Evolutionary conservation across 1,139 yeast species (phyloP).

Genomic region (Saccharomycopsis hybrid): DNA sequence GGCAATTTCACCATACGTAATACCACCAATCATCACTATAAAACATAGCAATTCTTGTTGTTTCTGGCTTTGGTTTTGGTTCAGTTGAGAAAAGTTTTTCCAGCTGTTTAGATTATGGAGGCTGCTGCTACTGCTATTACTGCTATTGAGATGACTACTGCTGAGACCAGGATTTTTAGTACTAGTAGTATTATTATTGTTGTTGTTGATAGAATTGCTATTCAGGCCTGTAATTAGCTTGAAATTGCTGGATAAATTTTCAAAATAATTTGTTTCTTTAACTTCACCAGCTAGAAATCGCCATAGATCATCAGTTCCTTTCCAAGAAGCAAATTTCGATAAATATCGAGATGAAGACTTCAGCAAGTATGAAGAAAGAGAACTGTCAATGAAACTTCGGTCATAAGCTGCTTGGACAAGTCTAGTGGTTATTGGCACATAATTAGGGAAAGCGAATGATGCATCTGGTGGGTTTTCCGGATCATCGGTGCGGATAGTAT

Average conservation of each 20-base stretch:
- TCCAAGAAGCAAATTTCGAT: constrained; percentile 40
- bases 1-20: constrained; percentile 72
- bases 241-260: constrained; percentile 17
- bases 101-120: too few species aligned
- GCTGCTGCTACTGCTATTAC: too few species aligned
- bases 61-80: too few species aligned
- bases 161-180: neutral
- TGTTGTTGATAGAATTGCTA: neutral
- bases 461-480: constrained; percentile 32
- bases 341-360: constrained; percentile 21
- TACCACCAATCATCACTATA: constrained; percentile 61
- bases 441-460: constrained; percentile 47
- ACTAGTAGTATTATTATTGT: neutral
- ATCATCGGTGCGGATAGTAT: constrained; percentile 4
- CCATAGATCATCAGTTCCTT: constrained; percentile 33
- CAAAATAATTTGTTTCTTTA: constrained; percentile 26
- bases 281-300: constrained; percentile 35
- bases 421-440: constrained; percentile 43
- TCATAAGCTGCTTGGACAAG: constrained; percentile 46
- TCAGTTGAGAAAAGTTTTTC: too few species aligned
- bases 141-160: too few species aligned
- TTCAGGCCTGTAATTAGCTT: constrained; percentile 8
- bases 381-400: constrained; percentile 33
- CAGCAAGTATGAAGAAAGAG: constrained; percentile 36
- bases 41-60: constrained; percentile 27